phyloP scores from a whole-genome alignment of 2,329 filamentous ascomycete genomes.

The Colletotrichum lini region DNA sequence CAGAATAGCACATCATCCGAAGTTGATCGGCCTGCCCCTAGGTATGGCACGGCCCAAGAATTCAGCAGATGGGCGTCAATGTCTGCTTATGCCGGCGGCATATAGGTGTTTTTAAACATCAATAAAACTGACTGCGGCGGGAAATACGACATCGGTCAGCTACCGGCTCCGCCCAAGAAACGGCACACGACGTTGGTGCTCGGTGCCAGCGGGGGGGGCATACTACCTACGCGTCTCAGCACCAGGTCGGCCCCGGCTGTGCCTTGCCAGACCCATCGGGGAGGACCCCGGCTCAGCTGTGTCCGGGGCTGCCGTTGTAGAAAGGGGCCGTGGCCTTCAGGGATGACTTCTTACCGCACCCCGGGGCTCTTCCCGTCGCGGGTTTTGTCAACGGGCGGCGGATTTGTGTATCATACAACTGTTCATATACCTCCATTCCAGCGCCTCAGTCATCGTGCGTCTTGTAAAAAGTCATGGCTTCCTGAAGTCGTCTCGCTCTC shows the following conservation, averaged over 20 bases:
- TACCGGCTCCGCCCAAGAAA: not conserved
- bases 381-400: not conserved
- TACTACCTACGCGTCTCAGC: not conserved
- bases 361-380: constrained; percentile 3
- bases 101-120: too few species aligned
- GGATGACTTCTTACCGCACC: not conserved
- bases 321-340: constrained; percentile 4
- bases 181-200: not conserved
- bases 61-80: too few species aligned
- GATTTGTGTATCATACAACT: constrained; percentile 14
- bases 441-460: not conserved
- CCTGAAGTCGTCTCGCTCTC: not conserved
- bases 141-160: not conserved
- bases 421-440: not conserved
- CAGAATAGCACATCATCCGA: constrained; percentile 12
- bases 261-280: not conserved
- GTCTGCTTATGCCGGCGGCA: not conserved
- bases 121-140: not conserved
- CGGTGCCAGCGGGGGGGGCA: not conserved
- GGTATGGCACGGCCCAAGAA: not conserved
- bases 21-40: constrained; percentile 10
- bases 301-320: constrained; percentile 8
- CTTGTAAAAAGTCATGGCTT: not conserved
- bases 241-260: not conserved
- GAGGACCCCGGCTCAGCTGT: not conserved